Conservation (phyloP, 1,139 yeast species). For the Suhomyces bribrorum region DNA sequence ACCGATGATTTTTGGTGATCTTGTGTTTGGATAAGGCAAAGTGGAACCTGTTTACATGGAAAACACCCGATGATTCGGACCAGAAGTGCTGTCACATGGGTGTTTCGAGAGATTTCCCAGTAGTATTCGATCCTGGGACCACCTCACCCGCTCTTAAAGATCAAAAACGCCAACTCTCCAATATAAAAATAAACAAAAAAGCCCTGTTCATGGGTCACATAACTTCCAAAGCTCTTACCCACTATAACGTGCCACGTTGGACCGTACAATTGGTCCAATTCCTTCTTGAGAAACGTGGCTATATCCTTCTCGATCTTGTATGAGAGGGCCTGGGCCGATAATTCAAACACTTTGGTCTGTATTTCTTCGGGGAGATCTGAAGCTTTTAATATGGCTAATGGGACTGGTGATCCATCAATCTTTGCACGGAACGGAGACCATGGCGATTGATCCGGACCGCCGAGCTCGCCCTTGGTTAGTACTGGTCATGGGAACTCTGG, state of each 20-base stretch:
- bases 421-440: background rate
- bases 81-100: no score
- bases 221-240: conserved; percentile 90
- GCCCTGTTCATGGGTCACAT: conserved; percentile 88
- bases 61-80: no score
- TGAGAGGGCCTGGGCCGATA: conserved; percentile 52
- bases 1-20: no score
- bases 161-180: conserved; percentile 75
- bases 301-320: conserved; percentile 66
- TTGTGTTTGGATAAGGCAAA: no score
- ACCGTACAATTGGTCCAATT: conserved; percentile 61
- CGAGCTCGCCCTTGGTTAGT: conserved; percentile 6
- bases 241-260: conserved; percentile 95
- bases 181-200: conserved; percentile 82
- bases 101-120: conserved; percentile 2
- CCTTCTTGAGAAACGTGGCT: conserved; percentile 80
- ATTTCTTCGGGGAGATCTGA: conserved; percentile 57
- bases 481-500: background rate
- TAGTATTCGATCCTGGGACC: background rate
- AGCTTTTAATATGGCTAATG: conserved; percentile 46
- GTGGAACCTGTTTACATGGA: no score
- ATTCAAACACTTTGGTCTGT: conserved; percentile 58
- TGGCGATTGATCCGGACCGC: background rate
- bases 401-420: background rate
- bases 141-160: conserved; percentile 68